A percentile compares a stretch with the other conserved stretches of the same genome.
These are phyloP conservation scores for Knoxia roxburghii DNA, from an alignment of 257 asterid species.

Conservation along the genomic window DNA sequence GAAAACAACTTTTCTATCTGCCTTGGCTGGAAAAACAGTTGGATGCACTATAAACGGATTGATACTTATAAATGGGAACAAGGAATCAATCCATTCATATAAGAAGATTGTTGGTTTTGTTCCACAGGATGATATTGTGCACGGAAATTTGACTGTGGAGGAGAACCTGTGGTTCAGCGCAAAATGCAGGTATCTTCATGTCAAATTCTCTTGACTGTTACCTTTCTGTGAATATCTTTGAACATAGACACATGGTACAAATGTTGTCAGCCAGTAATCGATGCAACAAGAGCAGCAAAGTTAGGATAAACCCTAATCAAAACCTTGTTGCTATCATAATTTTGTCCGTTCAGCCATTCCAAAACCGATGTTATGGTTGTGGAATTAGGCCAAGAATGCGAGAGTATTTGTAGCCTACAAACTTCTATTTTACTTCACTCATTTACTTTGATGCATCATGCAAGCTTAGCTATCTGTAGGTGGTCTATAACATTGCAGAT, in stretches of 20 bases:
- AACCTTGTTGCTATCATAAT: background rate
- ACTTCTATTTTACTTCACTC: too few species aligned
- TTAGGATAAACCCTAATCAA: background rate
- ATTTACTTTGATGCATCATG: too few species aligned
- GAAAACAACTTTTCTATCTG: constrained; percentile 91
- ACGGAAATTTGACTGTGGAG: constrained; percentile 92
- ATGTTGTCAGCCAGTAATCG: background rate
- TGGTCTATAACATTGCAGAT: too few species aligned
- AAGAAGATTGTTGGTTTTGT: constrained; percentile 84
- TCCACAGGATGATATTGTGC: constrained; percentile 96
- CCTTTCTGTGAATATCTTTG: background rate
- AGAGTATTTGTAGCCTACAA: too few species aligned
- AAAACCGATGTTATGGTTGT: background rate
- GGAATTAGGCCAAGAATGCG: too few species aligned
- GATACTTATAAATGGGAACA: constrained; percentile 61
- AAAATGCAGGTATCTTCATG: constrained; percentile 60
- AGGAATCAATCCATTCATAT: constrained; percentile 66
- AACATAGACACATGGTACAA: background rate
- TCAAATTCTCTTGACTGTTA: background rate
- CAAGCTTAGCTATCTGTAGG: too few species aligned
- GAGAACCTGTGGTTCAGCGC: constrained; percentile 99
- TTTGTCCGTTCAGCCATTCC: background rate
- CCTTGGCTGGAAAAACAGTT: constrained; percentile 81
- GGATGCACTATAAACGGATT: constrained; percentile 70
- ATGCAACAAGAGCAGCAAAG: background rate